phyloP scores from a whole-genome alignment of 148 eudicot genomes.

The Oxyria digyna region DNA sequence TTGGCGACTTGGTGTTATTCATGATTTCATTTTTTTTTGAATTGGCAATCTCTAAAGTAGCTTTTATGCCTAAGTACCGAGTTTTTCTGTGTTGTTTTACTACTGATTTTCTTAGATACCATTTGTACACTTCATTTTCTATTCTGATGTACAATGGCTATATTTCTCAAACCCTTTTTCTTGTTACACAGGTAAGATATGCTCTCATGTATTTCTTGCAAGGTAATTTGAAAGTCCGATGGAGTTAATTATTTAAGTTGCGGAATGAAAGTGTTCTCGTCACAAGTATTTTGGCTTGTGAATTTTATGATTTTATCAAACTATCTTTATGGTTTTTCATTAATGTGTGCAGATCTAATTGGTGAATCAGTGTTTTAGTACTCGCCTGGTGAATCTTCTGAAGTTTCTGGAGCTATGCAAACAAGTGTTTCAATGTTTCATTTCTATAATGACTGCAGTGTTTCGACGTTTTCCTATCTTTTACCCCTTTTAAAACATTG shows the following conservation, averaged over 20 bases:
- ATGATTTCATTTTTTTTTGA: background rate
- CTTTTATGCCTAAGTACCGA: background rate
- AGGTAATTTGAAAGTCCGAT: background rate
- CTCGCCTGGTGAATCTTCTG: conserved; percentile 81
- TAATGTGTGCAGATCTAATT: conserved; percentile 86
- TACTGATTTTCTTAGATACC: background rate
- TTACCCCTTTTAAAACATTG: conserved; percentile 20
- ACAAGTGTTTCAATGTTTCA: conserved; percentile 39
- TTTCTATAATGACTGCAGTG: conserved; percentile 18
- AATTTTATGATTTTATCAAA: conserved; percentile 21
- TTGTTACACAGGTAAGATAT: background rate
- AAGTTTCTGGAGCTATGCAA: conserved; percentile 77
- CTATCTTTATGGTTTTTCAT: conserved; percentile 40
- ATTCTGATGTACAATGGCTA: background rate
- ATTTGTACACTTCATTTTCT: background rate
- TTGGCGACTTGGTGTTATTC: background rate
- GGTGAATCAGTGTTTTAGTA: conserved; percentile 66
- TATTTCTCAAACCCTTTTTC: background rate
- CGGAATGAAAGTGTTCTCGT: background rate
- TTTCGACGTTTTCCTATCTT: conserved; percentile 18
- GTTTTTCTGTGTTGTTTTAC: too few species aligned
- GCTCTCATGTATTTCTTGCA: background rate
- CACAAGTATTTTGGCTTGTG: background rate
- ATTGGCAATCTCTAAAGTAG: background rate
- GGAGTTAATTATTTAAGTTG: background rate